phyloP scores from a whole-genome alignment of 2,329 filamentous ascomycete genomes.

The Calonectria crousiana region DNA sequence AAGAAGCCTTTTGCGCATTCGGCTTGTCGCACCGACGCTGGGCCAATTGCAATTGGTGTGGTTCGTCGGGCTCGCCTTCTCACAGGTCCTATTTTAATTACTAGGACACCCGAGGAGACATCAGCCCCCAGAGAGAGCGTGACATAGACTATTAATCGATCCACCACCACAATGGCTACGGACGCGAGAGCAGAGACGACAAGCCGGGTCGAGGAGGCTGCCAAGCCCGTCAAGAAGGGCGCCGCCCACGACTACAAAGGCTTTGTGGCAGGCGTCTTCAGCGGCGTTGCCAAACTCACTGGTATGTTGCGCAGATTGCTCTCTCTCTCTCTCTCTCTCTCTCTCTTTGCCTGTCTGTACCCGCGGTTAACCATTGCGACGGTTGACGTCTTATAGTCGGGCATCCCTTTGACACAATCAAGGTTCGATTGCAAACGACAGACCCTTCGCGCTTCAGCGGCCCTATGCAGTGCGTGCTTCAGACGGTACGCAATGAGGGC shows the following conservation, averaged over 20 bases:
- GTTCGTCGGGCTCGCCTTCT: neutral
- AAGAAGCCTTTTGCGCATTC: neutral
- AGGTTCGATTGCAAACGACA: conserved; percentile 94
- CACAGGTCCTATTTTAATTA: neutral
- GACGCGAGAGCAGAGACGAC: conserved; percentile 30
- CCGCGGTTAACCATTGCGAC: conserved; percentile 9
- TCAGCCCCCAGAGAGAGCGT: conserved; percentile 2
- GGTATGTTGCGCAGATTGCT: conserved; percentile 63
- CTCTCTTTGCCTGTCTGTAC: neutral
- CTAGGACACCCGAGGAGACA: neutral
- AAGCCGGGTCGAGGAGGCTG: neutral
- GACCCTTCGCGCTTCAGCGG: conserved; percentile 82
- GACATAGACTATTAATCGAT: neutral
- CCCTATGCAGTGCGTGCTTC: conserved; percentile 85
- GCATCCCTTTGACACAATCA: conserved; percentile 93
- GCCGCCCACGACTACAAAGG: conserved; percentile 79
- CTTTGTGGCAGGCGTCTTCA: conserved; percentile 98
- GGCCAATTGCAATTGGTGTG: neutral
- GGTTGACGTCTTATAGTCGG: conserved; percentile 59
- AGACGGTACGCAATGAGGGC: conserved; percentile 89
- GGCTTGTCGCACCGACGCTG: neutral
- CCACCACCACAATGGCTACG: conserved; percentile 34
- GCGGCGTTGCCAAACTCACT: conserved; percentile 88
- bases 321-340: neutral
- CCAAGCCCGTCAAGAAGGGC: conserved; percentile 16